phyloP scores from a whole-genome alignment of 2,329 filamentous ascomycete species.

The Pestalotiopsis sp. region DNA sequence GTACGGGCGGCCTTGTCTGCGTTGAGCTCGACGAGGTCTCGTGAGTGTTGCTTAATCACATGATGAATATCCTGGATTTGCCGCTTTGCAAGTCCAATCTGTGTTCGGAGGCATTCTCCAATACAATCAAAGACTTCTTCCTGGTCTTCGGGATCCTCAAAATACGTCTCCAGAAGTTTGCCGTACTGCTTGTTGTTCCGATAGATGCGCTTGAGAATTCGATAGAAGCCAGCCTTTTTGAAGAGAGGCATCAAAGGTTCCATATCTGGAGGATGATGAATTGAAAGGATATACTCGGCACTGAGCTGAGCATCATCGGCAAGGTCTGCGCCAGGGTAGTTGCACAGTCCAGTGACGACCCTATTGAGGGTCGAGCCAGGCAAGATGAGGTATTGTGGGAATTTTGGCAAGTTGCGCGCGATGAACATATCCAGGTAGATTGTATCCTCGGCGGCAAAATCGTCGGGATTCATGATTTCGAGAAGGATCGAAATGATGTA shows the following conservation, averaged over 20 bases:
- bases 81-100: slow-evolving; percentile 64
- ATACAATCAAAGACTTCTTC: slow-evolving; percentile 79
- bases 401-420: slow-evolving; percentile 92
- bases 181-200: slow-evolving; percentile 77
- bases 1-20: slow-evolving; percentile 65
- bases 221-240: slow-evolving; percentile 79
- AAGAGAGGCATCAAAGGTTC: slow-evolving; percentile 76
- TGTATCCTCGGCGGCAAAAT: slow-evolving; percentile 79
- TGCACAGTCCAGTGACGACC: slow-evolving; percentile 80
- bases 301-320: slow-evolving; percentile 96
- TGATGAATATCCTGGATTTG: slow-evolving; percentile 72
- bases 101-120: slow-evolving; percentile 69
- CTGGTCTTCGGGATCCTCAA: slow-evolving; percentile 80
- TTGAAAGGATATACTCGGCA: slow-evolving; percentile 89
- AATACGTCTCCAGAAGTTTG: slow-evolving; percentile 76
- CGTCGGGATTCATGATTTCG: slow-evolving; percentile 80
- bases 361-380: slow-evolving; percentile 83
- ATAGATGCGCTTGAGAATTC: slow-evolving; percentile 89
- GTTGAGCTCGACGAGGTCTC: slow-evolving; percentile 68
- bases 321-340: slow-evolving; percentile 77
- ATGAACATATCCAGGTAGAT: slow-evolving; percentile 99
- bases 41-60: slow-evolving; percentile 66
- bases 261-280: slow-evolving; percentile 88
- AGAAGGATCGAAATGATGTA: slow-evolving; percentile 89
- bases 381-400: slow-evolving; percentile 90